Conservation (phyloP, 2,329 filamentous ascomycete genomes). For the Furcasterigmium furcatum region DNA sequence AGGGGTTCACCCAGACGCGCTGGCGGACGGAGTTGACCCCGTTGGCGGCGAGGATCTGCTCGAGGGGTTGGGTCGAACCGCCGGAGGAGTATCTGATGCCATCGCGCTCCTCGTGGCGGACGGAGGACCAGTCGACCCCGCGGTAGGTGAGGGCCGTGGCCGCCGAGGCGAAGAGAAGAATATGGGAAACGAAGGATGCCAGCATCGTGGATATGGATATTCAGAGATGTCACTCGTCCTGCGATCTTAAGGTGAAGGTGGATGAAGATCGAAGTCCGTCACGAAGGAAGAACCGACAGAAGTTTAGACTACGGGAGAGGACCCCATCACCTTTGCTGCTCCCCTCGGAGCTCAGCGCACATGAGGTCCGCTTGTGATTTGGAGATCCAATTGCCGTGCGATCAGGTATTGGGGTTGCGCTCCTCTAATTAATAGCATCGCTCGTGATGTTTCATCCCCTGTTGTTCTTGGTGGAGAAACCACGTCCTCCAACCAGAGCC, state of each 20-base stretch:
- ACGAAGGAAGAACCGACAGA: no score
- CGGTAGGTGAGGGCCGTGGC: conserved; percentile 53
- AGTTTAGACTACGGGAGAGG: no score
- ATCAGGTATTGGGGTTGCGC: background rate
- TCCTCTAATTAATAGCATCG: background rate
- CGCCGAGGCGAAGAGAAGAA: conserved; percentile 11
- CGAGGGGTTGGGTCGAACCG: conserved; percentile 52
- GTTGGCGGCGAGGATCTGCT: conserved; percentile 56
- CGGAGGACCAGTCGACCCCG: conserved; percentile 70
- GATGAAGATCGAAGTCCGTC: no score
- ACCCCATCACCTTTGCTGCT: no score
- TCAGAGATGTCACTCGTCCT: no score
- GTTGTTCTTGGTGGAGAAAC: background rate
- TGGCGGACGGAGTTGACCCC: conserved; percentile 71
- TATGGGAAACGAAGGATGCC: conserved; percentile 6
- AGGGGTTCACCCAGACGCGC: conserved; percentile 68
- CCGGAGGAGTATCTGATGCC: conserved; percentile 56
- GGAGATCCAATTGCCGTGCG: background rate
- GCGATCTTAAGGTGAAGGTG: no score
- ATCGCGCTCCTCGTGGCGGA: conserved; percentile 57
- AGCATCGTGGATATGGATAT: conserved; percentile 7
- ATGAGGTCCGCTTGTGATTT: no score
- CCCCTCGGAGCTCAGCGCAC: no score
- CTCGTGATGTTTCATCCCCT: background rate
- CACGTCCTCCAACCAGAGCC: no score